Evolutionary conservation across 768 basidiomycete species (phyloP).

Genomic region (Auriscalpium vulgare): DNA sequence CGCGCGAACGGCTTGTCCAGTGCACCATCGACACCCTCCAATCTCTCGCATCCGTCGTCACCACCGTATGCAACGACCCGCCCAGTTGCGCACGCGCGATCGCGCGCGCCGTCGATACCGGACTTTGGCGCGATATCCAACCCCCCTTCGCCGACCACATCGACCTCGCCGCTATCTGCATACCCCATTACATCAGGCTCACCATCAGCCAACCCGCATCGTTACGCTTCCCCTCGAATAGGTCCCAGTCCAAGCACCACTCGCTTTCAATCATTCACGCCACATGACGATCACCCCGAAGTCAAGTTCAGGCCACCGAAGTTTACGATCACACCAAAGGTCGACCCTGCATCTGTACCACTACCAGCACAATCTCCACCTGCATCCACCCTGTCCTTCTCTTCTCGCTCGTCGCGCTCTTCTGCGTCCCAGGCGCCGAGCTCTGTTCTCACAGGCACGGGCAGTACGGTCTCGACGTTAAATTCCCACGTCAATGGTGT

Average conservation of each 20-base stretch:
- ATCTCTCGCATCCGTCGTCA: conserved; percentile 3
- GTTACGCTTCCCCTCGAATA: conserved; percentile 16
- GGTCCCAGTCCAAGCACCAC: conserved; percentile 7
- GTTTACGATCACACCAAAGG: conserved; percentile 26
- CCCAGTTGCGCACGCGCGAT: conserved; percentile 5
- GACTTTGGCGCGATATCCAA: conserved; percentile 20
- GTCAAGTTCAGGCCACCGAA: conserved; percentile 29
- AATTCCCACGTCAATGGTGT: conserved; percentile 32
- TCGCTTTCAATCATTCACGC: conserved; percentile 14
- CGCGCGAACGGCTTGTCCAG: conserved; percentile 21
- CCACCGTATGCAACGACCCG: conserved; percentile 11
- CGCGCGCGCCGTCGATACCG: conserved; percentile 25
- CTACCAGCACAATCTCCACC: conserved; percentile 66
- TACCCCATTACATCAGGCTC: conserved; percentile 52
- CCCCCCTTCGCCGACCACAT: conserved; percentile 9
- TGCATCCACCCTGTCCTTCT: conserved; percentile 61
- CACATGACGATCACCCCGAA: conserved; percentile 17
- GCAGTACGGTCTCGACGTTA: conserved; percentile 31
- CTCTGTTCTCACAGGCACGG: conserved; percentile 26
- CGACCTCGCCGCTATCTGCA: conserved; percentile 1
- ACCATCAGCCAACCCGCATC: conserved; percentile 53
- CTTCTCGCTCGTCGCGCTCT: conserved; percentile 65
- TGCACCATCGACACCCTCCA: conserved; percentile 3
- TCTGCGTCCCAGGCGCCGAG: conserved; percentile 34
- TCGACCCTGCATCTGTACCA: conserved; percentile 52